These are phyloP conservation scores for Verticillium dahliae DNA, from an alignment of 2,329 filamentous ascomycete genomes.

Conservation along the genomic window DNA sequence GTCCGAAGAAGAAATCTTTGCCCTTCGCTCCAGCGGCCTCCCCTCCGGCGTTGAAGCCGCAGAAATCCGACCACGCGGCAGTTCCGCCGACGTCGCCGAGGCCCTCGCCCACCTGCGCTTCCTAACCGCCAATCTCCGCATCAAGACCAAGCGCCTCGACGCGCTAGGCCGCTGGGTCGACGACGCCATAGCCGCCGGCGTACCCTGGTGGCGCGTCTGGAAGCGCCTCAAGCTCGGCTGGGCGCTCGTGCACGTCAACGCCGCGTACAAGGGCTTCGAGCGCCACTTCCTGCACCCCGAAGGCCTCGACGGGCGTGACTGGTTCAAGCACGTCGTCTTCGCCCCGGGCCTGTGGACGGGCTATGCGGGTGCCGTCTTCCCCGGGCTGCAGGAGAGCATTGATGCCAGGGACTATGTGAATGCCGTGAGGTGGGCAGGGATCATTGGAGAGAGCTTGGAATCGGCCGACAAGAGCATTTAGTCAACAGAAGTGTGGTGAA, in stretches of 20 bases:
- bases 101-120: constrained; percentile 31
- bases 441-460: constrained; percentile 46
- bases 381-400: constrained; percentile 56
- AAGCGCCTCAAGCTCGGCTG: constrained; percentile 58
- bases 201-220: constrained; percentile 77
- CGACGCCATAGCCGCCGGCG: constrained; percentile 37
- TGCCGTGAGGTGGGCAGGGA: constrained; percentile 51
- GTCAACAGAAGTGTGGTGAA: neutral
- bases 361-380: constrained; percentile 69
- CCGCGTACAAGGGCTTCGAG: constrained; percentile 79
- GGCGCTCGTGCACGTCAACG: constrained; percentile 62
- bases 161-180: constrained; percentile 33
- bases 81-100: constrained; percentile 29
- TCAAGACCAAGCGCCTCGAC: constrained; percentile 37
- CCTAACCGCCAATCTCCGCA: constrained; percentile 27
- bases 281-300: constrained; percentile 68
- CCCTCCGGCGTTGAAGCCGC: neutral
- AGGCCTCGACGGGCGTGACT: constrained; percentile 71
- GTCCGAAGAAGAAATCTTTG: constrained; percentile 20
- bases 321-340: constrained; percentile 96
- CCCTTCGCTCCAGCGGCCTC: constrained; percentile 11
- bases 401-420: constrained; percentile 52
- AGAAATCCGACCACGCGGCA: constrained; percentile 20
- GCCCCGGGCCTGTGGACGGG: constrained; percentile 89
- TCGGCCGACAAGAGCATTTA: constrained; percentile 32